These are phyloP conservation scores for Acanthamoeba rhysodes DNA, from an alignment of 208 protist species.

Conservation along the genomic window DNA sequence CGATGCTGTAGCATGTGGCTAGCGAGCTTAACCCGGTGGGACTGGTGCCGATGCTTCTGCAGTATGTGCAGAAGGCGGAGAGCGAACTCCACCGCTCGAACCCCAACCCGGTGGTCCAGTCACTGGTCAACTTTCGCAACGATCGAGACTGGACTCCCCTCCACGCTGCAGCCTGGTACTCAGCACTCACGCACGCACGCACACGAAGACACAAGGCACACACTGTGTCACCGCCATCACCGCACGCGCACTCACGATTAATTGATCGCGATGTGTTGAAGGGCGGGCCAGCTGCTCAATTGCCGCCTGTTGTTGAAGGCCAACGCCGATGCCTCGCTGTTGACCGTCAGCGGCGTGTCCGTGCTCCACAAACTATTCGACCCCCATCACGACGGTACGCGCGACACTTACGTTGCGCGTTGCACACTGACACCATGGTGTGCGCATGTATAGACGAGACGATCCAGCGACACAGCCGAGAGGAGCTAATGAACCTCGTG, in stretches of 20 bases:
- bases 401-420: neutral
- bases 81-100: neutral
- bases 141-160: neutral
- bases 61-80: constrained; percentile 8
- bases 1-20: neutral
- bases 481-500: constrained; percentile 24
- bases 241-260: neutral
- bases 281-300: constrained; percentile 13
- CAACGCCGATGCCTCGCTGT: constrained; percentile 39
- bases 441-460: neutral
- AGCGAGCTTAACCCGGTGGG: neutral
- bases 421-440: neutral
- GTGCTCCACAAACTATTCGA: constrained; percentile 18
- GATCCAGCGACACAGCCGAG: constrained; percentile 20
- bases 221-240: too few relatives aligned
- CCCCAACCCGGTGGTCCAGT: neutral
- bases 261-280: neutral
- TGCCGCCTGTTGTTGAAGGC: constrained; percentile 23
- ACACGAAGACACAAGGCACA: too few relatives aligned
- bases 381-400: neutral
- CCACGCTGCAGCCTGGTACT: constrained; percentile 1
- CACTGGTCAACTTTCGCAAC: neutral
- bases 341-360: neutral
- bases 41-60: neutral
- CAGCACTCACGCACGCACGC: neutral